Evolutionary conservation across 169 alveolate genomes (phyloP).

Genomic region (Pseudocohnilembus persalinus): DNA sequence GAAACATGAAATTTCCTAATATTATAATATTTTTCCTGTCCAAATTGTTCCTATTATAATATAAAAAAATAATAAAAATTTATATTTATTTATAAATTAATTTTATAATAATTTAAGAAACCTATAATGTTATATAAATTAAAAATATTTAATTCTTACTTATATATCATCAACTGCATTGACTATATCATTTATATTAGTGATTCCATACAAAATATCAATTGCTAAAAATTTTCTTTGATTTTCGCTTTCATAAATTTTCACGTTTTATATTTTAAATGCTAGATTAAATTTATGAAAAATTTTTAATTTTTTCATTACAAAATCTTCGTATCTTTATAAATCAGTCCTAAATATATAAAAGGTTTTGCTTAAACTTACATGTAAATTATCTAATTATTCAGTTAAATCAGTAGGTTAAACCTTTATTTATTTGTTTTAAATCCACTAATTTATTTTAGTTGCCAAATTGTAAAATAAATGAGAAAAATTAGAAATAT

Average conservation of each 20-base stretch:
- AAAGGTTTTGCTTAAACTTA: not conserved
- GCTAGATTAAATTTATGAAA: not conserved
- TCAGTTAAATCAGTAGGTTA: not conserved
- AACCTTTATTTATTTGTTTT: not conserved
- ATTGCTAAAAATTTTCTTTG: not conserved
- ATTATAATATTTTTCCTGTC: not conserved
- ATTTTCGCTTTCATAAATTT: not conserved
- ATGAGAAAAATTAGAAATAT: no score
- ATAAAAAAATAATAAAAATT: no score
- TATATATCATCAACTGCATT: not conserved
- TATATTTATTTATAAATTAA: no score
- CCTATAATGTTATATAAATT: no score
- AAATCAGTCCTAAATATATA: not conserved
- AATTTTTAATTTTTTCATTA: no score
- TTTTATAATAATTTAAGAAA: no score
- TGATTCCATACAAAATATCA: not conserved
- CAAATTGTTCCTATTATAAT: no score
- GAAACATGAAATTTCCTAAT: not conserved
- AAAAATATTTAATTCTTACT: no score
- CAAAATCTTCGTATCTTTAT: no score
- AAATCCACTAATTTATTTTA: no score
- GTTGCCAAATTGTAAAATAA: not conserved
- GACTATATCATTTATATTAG: not conserved
- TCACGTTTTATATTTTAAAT: not conserved
- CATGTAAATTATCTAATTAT: not conserved